These are phyloP conservation scores for Laburnicola sp. DNA, from an alignment of 2,329 filamentous ascomycete species.

Conservation along the genomic window DNA sequence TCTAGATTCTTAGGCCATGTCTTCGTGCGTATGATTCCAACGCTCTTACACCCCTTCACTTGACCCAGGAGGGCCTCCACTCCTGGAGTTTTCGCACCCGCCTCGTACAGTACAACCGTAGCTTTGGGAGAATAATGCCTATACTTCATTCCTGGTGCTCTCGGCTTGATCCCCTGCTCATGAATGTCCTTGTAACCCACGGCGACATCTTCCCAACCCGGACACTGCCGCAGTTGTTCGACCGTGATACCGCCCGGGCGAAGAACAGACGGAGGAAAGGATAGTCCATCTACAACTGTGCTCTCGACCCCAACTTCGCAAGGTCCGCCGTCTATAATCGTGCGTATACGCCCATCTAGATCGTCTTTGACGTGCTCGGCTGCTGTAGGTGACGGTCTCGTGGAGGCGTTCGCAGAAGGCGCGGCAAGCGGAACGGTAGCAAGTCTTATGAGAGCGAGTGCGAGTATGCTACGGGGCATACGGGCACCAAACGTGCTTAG, in stretches of 20 bases:
- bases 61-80: slow-evolving; percentile 33
- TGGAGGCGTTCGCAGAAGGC: slow-evolving; percentile 92
- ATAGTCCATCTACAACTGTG: slow-evolving; percentile 92
- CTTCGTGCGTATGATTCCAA: slow-evolving; percentile 49
- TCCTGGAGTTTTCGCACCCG: slow-evolving; percentile 45
- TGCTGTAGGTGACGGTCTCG: slow-evolving; percentile 86
- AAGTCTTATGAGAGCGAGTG: slow-evolving; percentile 80
- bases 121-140: slow-evolving; percentile 95
- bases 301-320: slow-evolving; percentile 93
- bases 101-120: slow-evolving; percentile 79
- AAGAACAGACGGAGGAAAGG: slow-evolving; percentile 76
- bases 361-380: slow-evolving; percentile 89
- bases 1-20: slow-evolving; percentile 30
- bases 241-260: slow-evolving; percentile 85
- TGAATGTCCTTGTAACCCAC: slow-evolving; percentile 77
- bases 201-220: slow-evolving; percentile 78
- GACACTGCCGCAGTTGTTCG: slow-evolving; percentile 71
- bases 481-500: slow-evolving; percentile 84
- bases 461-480: slow-evolving; percentile 84
- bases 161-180: slow-evolving; percentile 67
- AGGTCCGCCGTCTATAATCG: slow-evolving; percentile 85
- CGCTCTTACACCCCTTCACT: slow-evolving; percentile 20
- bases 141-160: slow-evolving; percentile 98
- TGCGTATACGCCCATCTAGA: slow-evolving; percentile 75
- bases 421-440: slow-evolving; percentile 80